phyloP scores from a whole-genome alignment of 2,329 filamentous ascomycete species.

The Furcasterigmium sp. region DNA sequence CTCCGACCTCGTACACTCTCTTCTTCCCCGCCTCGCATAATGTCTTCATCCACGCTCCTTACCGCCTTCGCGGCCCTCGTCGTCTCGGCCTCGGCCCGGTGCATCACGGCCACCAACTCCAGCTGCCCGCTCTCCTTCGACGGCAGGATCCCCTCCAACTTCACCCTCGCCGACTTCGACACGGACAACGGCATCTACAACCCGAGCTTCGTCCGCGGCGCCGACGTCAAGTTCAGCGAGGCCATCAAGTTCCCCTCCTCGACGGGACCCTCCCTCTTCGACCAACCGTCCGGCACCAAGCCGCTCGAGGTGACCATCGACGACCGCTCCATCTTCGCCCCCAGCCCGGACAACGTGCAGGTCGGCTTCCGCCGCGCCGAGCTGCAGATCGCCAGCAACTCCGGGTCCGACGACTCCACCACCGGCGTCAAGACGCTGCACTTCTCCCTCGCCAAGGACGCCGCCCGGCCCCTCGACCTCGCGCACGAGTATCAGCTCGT shows the following conservation, averaged over 20 bases:
- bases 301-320: conserved; percentile 50
- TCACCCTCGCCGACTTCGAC: conserved; percentile 34
- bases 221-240: conserved; percentile 44
- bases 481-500: conserved; percentile 57
- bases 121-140: conserved; percentile 37
- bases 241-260: conserved; percentile 42
- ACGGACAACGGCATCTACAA: conserved; percentile 39
- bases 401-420: conserved; percentile 44
- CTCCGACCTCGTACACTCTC: neutral
- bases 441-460: conserved; percentile 52
- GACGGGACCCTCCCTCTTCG: conserved; percentile 27
- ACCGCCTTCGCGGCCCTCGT: neutral
- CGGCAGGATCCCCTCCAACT: conserved; percentile 34
- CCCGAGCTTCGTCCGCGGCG: conserved; percentile 46
- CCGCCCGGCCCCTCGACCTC: conserved; percentile 46
- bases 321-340: conserved; percentile 56
- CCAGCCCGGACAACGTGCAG: conserved; percentile 41
- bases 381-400: conserved; percentile 45
- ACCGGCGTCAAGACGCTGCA: conserved; percentile 56
- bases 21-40: neutral
- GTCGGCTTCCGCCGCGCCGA: conserved; percentile 56
- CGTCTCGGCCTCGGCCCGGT: neutral
- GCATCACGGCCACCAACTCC: neutral
- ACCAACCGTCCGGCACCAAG: conserved; percentile 27
- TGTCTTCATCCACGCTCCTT: neutral